Percentiles rank a stretch among this genome's conserved stretches.
phyloP scores from a whole-genome alignment of 2,329 filamentous ascomycete genomes.

The Sporothrix phasma region DNA sequence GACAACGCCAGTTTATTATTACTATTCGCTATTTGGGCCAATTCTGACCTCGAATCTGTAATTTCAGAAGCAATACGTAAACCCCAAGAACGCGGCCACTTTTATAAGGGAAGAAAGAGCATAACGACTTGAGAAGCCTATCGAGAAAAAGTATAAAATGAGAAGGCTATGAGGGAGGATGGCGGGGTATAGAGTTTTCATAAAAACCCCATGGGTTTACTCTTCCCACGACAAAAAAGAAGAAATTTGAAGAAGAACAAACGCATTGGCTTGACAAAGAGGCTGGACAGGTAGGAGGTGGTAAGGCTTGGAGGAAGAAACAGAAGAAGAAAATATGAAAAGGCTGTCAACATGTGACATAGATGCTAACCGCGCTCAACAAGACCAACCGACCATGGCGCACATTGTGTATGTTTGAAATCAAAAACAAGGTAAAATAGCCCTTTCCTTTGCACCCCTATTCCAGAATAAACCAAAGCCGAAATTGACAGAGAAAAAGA shows the following conservation, averaged over 20 bases:
- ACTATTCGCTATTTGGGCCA: no score
- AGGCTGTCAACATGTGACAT: background rate
- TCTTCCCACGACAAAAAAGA: background rate
- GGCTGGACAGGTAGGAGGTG: background rate
- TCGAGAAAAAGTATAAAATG: background rate
- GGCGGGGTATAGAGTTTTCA: background rate
- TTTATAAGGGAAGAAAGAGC: background rate
- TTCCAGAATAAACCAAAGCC: no score
- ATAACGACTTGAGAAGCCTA: background rate
- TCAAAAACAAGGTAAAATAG: background rate
- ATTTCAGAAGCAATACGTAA: no score
- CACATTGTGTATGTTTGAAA: background rate
- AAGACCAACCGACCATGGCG: no score
- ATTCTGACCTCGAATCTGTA: no score
- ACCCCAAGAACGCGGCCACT: background rate
- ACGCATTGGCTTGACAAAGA: background rate
- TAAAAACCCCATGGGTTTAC: background rate
- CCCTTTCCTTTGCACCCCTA: background rate
- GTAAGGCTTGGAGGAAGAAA: background rate
- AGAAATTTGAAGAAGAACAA: background rate
- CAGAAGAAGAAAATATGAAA: background rate
- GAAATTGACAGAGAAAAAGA: background rate
- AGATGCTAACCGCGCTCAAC: background rate
- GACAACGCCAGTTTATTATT: no score
- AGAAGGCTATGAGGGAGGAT: background rate